Evolutionary conservation across 78 protist genomes (phyloP).

Genomic region (Dictyostelium firmibasis): DNA sequence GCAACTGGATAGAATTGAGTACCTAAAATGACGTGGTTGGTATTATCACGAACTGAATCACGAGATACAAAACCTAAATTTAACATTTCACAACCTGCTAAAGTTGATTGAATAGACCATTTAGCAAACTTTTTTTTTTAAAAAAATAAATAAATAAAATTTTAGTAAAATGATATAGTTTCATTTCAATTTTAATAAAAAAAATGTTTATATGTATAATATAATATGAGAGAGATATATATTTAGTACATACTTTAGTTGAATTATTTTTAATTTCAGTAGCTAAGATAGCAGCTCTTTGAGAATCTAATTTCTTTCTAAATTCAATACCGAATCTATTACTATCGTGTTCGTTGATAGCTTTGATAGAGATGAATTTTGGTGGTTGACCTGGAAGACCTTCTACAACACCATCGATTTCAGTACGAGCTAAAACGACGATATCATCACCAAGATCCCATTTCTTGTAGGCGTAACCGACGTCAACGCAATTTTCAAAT

Average conservation of each 20-base stretch:
- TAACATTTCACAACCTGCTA: conserved; percentile 71
- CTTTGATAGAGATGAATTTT: conserved; percentile 56
- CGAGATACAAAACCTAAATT: conserved; percentile 82
- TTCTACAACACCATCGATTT: conserved; percentile 43
- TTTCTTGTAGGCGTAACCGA: conserved; percentile 87
- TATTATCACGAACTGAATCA: conserved; percentile 28
- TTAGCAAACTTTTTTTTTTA: conserved; percentile 38
- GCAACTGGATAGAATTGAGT: conserved; percentile 66
- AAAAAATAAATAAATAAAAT: not conserved
- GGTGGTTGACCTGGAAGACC: conserved; percentile 8
- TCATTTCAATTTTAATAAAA: too few relatives aligned
- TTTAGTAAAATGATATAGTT: too few relatives aligned
- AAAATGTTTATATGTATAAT: too few relatives aligned
- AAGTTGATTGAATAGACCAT: conserved; percentile 76
- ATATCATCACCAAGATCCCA: conserved; percentile 88
- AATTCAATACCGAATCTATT: conserved; percentile 55
- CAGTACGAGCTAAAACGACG: conserved; percentile 59
- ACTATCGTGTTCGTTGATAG: conserved; percentile 72
- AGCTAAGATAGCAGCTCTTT: conserved; percentile 89
- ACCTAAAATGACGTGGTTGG: conserved; percentile 75
- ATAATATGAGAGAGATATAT: too few relatives aligned
- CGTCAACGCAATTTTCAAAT: conserved; percentile 61
- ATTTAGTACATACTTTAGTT: conserved; percentile 17
- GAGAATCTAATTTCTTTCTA: conserved; percentile 82
- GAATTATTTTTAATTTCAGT: conserved; percentile 91